These are phyloP conservation scores for Castanea sativa DNA, from an alignment of 306 rosid genomes.

Conservation along the genomic window DNA sequence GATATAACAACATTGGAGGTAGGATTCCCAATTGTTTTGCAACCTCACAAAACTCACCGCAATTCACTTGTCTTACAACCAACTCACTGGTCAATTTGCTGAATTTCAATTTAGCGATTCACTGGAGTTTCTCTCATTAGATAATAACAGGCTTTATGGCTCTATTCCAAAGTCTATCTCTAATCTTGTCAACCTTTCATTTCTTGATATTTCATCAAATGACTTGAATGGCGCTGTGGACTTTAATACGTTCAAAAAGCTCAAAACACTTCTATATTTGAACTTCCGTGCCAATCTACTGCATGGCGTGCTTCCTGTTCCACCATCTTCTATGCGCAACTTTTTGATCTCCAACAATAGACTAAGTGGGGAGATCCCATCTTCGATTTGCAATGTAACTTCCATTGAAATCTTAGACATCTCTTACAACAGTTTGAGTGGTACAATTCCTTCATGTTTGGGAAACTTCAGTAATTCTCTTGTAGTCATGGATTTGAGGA, in stretches of 20 bases:
- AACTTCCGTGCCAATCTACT: conserved; percentile 1
- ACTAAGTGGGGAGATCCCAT: conserved; percentile 24
- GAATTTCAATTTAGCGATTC: no score
- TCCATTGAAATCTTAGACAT: neutral
- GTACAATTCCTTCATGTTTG: conserved; percentile 27
- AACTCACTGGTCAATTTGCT: neutral
- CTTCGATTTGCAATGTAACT: neutral
- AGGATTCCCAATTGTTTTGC: no score
- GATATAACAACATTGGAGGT: neutral
- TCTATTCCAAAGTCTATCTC: conserved; percentile 16
- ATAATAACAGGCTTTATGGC: neutral
- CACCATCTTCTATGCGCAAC: neutral
- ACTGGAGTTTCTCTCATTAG: neutral
- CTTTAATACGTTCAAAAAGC: neutral
- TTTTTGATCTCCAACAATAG: conserved; percentile 26
- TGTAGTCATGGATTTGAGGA: conserved; percentile 15
- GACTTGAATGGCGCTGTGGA: conserved; percentile 6
- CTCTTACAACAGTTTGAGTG: conserved; percentile 13
- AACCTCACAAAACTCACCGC: no score
- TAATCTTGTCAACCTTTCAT: neutral
- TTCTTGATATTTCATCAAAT: neutral
- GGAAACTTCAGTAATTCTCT: conserved; percentile 6
- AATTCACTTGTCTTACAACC: no score
- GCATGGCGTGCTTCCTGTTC: conserved; percentile 27
- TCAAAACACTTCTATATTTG: neutral